These are phyloP conservation scores for Aristolochia californica DNA, from an alignment of 164 flowering plant species.

Conservation along the genomic window DNA sequence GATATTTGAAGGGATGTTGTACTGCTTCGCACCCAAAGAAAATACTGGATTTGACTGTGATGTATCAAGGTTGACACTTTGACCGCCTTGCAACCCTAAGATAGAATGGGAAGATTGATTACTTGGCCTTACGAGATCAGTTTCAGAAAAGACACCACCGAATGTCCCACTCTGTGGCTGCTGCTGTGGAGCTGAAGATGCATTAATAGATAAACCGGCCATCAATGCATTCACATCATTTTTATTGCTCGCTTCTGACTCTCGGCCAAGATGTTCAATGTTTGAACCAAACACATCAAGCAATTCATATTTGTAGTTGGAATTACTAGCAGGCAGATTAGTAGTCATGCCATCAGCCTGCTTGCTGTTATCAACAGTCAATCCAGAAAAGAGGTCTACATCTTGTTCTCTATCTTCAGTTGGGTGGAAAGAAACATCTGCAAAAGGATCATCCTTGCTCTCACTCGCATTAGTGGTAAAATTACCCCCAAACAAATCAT, in stretches of 20 bases:
- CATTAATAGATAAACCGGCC: slow-evolving; percentile 47
- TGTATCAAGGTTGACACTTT: slow-evolving; percentile 30
- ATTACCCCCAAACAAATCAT: slow-evolving; percentile 72
- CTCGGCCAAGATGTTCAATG: slow-evolving; percentile 20
- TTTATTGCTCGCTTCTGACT: slow-evolving; percentile 14
- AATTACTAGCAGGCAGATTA: slow-evolving; percentile 11
- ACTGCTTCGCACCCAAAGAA: slow-evolving; percentile 45
- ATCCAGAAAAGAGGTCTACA: slow-evolving; percentile 60
- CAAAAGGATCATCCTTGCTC: slow-evolving; percentile 76
- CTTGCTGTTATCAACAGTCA: slow-evolving; percentile 14
- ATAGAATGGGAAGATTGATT: slow-evolving; percentile 18
- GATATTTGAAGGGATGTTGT: slow-evolving; percentile 45
- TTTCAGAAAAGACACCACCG: slow-evolving; percentile 17
- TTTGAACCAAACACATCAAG: slow-evolving; percentile 57
- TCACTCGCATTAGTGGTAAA: slow-evolving; percentile 20
- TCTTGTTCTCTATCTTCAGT: slow-evolving; percentile 26
- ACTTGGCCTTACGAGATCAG: slow-evolving; percentile 19
- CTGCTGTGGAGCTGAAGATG: slow-evolving; percentile 17
- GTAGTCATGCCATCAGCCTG: slow-evolving; percentile 2
- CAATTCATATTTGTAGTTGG: slow-evolving; percentile 21
- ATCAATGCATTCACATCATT: slow-evolving; percentile 42
- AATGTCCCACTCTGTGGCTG: slow-evolving; percentile 23
- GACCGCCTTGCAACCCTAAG: slow-evolving; percentile 26
- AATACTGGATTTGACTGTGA: slow-evolving; percentile 28
- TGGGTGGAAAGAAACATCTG: slow-evolving; percentile 82